Evolutionary conservation across 148 eudicot genomes (phyloP).

Genomic region (Gaultheria prostrata): DNA sequence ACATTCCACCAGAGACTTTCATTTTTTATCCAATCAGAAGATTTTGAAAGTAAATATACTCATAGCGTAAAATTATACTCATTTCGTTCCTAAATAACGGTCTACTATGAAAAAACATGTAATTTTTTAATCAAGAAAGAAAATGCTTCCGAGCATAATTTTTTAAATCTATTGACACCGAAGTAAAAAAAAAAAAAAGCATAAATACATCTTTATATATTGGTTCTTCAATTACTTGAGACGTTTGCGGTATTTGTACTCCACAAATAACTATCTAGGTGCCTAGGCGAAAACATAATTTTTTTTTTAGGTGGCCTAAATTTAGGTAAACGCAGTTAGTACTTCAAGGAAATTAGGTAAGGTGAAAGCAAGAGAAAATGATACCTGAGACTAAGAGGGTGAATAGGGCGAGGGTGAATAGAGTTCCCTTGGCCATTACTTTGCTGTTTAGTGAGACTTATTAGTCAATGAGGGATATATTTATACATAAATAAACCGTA

Average conservation of each 20-base stretch:
- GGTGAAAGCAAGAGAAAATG: not conserved
- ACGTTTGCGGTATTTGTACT: not conserved
- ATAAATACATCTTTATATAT: not conserved
- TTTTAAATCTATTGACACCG: no score
- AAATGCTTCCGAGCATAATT: no score
- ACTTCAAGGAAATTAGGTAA: not conserved
- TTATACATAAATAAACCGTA: not conserved
- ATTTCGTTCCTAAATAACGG: no score
- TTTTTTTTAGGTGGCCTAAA: not conserved
- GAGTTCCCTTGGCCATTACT: not conserved
- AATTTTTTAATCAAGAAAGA: no score
- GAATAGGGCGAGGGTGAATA: constrained; percentile 3
- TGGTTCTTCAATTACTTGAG: not conserved
- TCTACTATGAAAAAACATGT: no score
- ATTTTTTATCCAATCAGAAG: no score
- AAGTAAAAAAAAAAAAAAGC: no score
- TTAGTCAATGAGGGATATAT: not conserved
- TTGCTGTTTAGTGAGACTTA: not conserved
- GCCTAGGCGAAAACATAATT: no score
- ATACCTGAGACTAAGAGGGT: not conserved
- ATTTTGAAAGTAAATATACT: no score
- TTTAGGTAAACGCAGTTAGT: no score
- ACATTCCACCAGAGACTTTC: no score
- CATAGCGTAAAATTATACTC: no score
- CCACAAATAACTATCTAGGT: not conserved